Evolutionary conservation across 108 stramenopile species (phyloP).

Genomic region (Skeletonema costatum): DNA sequence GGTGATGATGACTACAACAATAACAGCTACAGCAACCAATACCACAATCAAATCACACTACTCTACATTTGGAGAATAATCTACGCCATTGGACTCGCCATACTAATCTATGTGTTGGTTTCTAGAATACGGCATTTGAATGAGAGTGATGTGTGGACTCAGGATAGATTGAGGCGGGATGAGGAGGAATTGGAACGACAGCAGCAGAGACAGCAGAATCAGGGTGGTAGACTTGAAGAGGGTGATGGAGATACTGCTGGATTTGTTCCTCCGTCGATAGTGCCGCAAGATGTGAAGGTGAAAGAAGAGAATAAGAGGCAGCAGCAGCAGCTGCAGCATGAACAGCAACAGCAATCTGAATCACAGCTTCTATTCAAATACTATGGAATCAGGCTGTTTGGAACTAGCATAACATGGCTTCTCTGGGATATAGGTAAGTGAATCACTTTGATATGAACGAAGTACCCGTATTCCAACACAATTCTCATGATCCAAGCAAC

Average conservation of each 20-base stretch:
- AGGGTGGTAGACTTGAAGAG: background rate
- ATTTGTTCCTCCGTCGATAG: constrained; percentile 4
- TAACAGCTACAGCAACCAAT: constrained; percentile 2
- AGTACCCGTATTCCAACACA: too few species aligned
- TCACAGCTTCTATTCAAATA: constrained; percentile 39
- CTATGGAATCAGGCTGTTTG: constrained; percentile 71
- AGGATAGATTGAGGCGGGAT: constrained; percentile 6
- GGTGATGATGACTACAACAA: constrained; percentile 7
- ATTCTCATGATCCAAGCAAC: background rate
- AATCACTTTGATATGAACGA: background rate
- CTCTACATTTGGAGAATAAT: constrained; percentile 62
- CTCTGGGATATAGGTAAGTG: constrained; percentile 68
- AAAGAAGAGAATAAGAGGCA: constrained; percentile 5
- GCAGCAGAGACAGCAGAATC: background rate
- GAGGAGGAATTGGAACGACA: background rate
- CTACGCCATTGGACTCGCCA: constrained; percentile 52
- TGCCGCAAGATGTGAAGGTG: background rate
- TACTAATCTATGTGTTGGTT: constrained; percentile 56
- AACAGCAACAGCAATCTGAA: constrained; percentile 3
- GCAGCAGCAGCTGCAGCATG: background rate
- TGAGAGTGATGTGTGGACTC: constrained; percentile 65
- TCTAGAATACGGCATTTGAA: constrained; percentile 47
- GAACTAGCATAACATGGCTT: constrained; percentile 64
- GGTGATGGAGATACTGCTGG: background rate
- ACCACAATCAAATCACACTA: constrained; percentile 28